Evolutionary conservation across 108 stramenopile species (phyloP).

Genomic region (Pseudonitzschia multiseries): DNA sequence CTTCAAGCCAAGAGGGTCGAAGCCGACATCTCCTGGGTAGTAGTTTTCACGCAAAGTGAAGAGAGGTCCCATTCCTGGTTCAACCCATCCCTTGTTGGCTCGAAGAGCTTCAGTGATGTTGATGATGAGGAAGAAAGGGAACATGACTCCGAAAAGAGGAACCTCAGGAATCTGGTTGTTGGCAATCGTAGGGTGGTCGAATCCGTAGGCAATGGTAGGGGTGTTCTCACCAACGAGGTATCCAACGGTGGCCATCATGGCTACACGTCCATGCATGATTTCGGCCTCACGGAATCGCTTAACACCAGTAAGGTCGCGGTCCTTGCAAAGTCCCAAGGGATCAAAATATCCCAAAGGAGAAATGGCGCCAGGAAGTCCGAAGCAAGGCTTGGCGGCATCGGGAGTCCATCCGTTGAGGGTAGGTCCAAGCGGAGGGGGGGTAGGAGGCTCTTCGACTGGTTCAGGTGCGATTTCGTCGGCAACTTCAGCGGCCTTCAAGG

Average conservation of each 20-base stretch:
- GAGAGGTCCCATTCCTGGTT: constrained; percentile 38
- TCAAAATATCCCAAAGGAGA: constrained; percentile 57
- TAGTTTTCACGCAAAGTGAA: constrained; percentile 49
- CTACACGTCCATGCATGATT: constrained; percentile 71
- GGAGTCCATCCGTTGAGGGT: constrained; percentile 64
- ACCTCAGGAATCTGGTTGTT: constrained; percentile 69
- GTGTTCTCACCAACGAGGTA: constrained; percentile 52
- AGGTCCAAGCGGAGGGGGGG: constrained; percentile 18
- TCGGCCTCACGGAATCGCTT: constrained; percentile 63
- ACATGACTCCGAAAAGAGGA: constrained; percentile 41
- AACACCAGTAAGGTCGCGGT: constrained; percentile 44
- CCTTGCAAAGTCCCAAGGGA: constrained; percentile 54
- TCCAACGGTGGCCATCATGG: constrained; percentile 67
- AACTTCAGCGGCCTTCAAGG: constrained; percentile 10
- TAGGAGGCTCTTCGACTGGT: constrained; percentile 4
- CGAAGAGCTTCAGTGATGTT: constrained; percentile 39
- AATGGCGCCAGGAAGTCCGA: constrained; percentile 48
- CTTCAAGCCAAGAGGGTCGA: constrained; percentile 72
- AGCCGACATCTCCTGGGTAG: constrained; percentile 63
- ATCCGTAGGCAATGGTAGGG: constrained; percentile 53
- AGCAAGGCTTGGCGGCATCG: constrained; percentile 39
- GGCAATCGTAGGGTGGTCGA: constrained; percentile 58
- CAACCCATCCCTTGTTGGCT: constrained; percentile 43
- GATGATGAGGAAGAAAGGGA: constrained; percentile 50
- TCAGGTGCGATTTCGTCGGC: not conserved